Percentiles rank a stretch among this genome's conserved stretches.
These are phyloP conservation scores for Candida smagusa DNA, from an alignment of 1,139 yeast species.

Conservation along the genomic window DNA sequence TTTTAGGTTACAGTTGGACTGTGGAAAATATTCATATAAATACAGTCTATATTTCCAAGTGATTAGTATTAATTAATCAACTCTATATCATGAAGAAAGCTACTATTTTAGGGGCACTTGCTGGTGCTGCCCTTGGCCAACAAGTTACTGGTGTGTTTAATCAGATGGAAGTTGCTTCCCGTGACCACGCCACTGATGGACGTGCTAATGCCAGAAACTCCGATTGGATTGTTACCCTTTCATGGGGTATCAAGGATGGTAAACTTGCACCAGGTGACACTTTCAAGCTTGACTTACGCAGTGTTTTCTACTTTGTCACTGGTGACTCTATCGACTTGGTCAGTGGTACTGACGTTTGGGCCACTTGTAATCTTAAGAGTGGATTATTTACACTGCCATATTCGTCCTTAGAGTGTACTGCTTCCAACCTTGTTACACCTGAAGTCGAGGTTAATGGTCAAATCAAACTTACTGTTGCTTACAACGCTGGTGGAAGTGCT, in stretches of 20 bases:
- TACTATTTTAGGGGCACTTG: too few relatives aligned
- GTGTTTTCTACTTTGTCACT: conserved; percentile 23
- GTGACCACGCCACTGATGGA: too few relatives aligned
- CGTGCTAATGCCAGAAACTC: background rate
- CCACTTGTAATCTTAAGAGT: conserved; percentile 22
- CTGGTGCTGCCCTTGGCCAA: too few relatives aligned
- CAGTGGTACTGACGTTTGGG: conserved; percentile 14
- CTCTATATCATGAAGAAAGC: too few relatives aligned
- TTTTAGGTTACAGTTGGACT: too few relatives aligned
- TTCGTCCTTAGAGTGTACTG: conserved; percentile 25
- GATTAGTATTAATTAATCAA: too few relatives aligned
- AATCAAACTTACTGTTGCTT: conserved; percentile 23
- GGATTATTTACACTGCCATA: conserved; percentile 24
- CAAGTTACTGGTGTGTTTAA: too few relatives aligned
- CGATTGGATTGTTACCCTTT: conserved; percentile 2
- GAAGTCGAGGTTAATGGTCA: conserved; percentile 14
- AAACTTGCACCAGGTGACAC: conserved; percentile 16
- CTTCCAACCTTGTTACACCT: conserved; percentile 11
- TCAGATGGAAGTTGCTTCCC: too few relatives aligned
- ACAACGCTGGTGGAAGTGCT: conserved; percentile 22
- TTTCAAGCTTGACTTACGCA: conserved; percentile 16
- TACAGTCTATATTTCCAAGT: too few relatives aligned
- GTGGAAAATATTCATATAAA: too few relatives aligned
- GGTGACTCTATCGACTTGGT: conserved; percentile 4
- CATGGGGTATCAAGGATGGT: conserved; percentile 1